Base-by-base conservation (phyloP, 345 rosid species). In the Dimocarpus longan region DNA sequence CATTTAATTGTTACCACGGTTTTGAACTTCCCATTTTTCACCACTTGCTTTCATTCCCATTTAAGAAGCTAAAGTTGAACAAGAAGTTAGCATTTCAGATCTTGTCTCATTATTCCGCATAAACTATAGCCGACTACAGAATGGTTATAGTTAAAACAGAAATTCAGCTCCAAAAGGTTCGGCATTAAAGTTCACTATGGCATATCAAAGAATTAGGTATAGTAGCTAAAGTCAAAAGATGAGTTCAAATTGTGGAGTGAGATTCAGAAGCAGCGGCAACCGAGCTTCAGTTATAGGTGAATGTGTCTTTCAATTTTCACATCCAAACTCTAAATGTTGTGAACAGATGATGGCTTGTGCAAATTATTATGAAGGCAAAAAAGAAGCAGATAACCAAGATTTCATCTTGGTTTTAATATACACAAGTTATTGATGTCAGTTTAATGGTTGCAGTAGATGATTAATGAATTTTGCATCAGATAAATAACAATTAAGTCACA, bases 401-500 rank as follows among this genome's bases (percentile, higher is more conserved):
- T 6, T 28, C 39, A 64, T 11, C 67, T 64, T 26, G 42, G 40
- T 46, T 59, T 59, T 10, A 59, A 57, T n/a, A 59, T 37, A 8
- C 13, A 22, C 22, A 56, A 10, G 76, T 54, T 19, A 72, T 32
- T 10, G 18, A 12, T n/a, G 50, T n/a, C 24, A 60, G 63, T 32
- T 42, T 11, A 60, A 22, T 16, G 8, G 6, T 59, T 21, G 39
- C 39, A 28, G 22, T 12, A 52, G 32, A 26, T 50, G 43, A 21
- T 18, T 11, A 0, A 5, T 37, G 32, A 37, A 72, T 10, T 37
- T 54, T 56, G 19, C 8, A 72, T 39, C 66, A 72, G n/a, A 46
- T 70, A 26, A 59, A 59, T 59, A 69, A 68, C 37, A 68, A 69
- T 50, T 8, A 44, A 68, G 42, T 24, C 28, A 18, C 43, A 71